Base-by-base conservation (phyloP, 2,329 filamentous ascomycete genomes). In the Chrysosphaeria jannelii region DNA sequence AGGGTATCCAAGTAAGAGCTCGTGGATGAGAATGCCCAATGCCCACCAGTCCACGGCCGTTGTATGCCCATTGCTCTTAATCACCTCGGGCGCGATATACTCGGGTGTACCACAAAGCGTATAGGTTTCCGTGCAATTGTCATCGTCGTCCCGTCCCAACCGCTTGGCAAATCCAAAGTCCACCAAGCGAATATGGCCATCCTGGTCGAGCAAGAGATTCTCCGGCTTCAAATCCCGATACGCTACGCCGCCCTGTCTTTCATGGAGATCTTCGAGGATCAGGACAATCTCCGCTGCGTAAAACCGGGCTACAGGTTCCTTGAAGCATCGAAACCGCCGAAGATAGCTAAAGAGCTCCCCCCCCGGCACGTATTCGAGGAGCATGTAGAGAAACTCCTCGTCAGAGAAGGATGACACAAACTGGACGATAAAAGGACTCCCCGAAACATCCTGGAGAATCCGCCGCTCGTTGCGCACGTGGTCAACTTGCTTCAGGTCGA, bases 31-130 rank as follows among this genome's bases (percentile, higher is more conserved):
- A 33, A 81, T 78, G 13, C 74, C 74, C 33, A 85, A 51, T 1
- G 74, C 72, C 74, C 74, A 81, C 72, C 72, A 81, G 47, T 81
- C 72, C 17, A 81, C 72, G 9, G 72, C 70, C 3, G 59, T 64
- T 3, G 59, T 66, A 37, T 69, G 63, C 8, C 69, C 72, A 39
- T 74, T 76, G 39, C 75, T 78, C 32, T 75, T 62, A 33, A 81
- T 79, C 20, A 81, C 72, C 45, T 81, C 72, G 5, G 72, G 72
- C 2, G 72, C 72, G 21, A 81, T 60, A 40, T 81, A 81, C 39
- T 81, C 72, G 21, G 72, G 72, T 2, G 72, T 81, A 23, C 72
- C 72, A 42, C 72, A 81, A 14, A 81, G 53, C 3, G 72, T 81
- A 36, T 79, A 81, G 5, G 72, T 79, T 45, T 79, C 71, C 23